Conservation (phyloP, 352 stramenopile species). For the Chrysophaeum taylorii region DNA sequence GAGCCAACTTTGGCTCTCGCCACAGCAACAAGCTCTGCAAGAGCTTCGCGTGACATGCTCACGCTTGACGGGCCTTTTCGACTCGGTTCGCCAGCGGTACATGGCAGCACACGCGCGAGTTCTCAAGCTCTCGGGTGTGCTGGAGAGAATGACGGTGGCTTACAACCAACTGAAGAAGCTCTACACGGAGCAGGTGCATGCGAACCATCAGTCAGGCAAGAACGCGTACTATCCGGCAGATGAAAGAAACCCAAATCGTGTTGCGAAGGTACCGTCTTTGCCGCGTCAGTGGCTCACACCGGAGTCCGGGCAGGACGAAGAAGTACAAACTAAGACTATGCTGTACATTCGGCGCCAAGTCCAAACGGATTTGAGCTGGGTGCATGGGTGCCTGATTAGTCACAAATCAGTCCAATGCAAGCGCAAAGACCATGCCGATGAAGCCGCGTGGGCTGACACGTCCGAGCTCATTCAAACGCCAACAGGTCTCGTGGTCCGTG, state of each 20-base stretch:
- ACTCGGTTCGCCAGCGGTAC: not conserved
- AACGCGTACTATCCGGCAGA: not conserved
- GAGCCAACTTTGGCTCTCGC: not conserved
- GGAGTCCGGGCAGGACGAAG: not conserved
- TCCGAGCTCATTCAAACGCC: too few species aligned
- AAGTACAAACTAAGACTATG: not conserved
- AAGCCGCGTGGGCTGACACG: too few species aligned
- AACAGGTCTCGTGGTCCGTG: too few species aligned
- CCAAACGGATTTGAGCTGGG: conserved; percentile 2
- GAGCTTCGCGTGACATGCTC: not conserved
- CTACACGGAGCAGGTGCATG: not conserved
- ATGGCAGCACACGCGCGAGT: not conserved
- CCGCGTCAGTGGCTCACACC: not conserved
- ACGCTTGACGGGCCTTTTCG: not conserved
- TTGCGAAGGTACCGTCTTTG: not conserved
- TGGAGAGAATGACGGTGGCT: not conserved
- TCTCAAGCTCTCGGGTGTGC: not conserved
- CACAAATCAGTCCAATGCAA: too few species aligned
- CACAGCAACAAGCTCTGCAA: not conserved
- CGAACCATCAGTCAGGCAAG: not conserved
- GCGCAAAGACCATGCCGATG: too few species aligned
- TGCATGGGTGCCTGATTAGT: conserved; percentile 2
- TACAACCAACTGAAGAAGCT: not conserved
- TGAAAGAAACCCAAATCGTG: not conserved
- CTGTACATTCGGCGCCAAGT: not conserved